Conservation (phyloP, 2,329 filamentous ascomycete species). For the Fusarium secorum region DNA sequence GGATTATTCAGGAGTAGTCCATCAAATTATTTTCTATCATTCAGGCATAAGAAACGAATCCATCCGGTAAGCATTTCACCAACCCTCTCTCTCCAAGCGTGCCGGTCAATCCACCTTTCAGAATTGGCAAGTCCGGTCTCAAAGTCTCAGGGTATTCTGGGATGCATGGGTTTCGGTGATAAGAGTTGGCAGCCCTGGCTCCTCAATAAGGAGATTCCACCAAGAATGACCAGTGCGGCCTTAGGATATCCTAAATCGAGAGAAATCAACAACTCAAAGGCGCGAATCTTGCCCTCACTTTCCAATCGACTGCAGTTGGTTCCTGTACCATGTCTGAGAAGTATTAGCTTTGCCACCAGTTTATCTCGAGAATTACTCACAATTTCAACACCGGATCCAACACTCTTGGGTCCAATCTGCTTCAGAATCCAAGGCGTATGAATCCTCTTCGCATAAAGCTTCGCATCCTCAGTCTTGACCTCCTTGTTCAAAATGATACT, state of each 20-base stretch:
- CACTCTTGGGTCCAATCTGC: constrained; percentile 15
- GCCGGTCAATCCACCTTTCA: not conserved
- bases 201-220: not conserved
- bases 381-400: constrained; percentile 32
- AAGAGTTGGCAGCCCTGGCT: not conserved
- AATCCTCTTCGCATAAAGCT: constrained; percentile 6
- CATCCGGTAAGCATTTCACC: no score
- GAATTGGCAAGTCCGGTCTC: not conserved
- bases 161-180: not conserved
- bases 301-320: constrained; percentile 22
- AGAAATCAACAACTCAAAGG: not conserved
- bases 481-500: constrained; percentile 30
- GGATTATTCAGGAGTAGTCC: fast-evolving
- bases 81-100: fast-evolving
- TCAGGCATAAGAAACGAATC: no score
- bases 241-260: not conserved
- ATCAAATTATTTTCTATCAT: fast-evolving
- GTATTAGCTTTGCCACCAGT: not conserved
- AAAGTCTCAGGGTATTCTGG: not conserved
- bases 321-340: constrained; percentile 21
- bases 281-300: not conserved
- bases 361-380: not conserved
- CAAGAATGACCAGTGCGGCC: no score
- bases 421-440: constrained; percentile 30
- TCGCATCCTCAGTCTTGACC: constrained; percentile 21